phyloP scores from a whole-genome alignment of 164 flowering plant species.

The Liriodendron chinense region DNA sequence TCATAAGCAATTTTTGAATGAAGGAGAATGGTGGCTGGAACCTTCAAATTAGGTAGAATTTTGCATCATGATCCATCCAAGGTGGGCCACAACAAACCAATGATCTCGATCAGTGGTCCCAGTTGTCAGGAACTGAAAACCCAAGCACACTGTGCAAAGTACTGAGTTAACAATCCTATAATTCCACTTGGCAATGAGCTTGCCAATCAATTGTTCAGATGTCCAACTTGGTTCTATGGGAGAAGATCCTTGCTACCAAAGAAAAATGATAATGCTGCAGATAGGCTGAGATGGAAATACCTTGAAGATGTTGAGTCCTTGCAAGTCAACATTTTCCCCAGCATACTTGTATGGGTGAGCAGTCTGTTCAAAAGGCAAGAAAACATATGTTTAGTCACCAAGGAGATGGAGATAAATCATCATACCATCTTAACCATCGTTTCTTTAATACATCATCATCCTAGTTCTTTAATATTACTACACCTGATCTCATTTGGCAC shows the following conservation, averaged over 20 bases:
- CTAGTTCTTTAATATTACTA: background rate
- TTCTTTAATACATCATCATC: too few relatives aligned
- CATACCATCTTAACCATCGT: background rate
- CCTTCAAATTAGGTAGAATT: background rate
- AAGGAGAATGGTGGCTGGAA: background rate
- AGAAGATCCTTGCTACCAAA: background rate
- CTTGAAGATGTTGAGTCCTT: constrained; percentile 71
- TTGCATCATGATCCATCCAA: background rate
- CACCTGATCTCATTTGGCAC: background rate
- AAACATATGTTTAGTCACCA: background rate
- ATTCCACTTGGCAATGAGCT: background rate
- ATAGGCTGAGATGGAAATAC: constrained; percentile 25
- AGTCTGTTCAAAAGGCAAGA: constrained; percentile 32
- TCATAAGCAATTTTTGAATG: background rate
- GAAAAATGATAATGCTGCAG: background rate
- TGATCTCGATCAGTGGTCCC: background rate
- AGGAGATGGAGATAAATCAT: background rate
- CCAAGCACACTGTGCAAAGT: background rate
- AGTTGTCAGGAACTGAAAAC: background rate
- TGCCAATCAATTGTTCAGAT: background rate
- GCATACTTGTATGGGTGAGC: constrained; percentile 68
- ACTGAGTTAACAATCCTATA: background rate
- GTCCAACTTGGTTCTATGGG: background rate
- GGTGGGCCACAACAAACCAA: background rate
- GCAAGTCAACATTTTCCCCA: constrained; percentile 74